Percentiles rank a stretch among this genome's conserved stretches.
Conservation (phyloP, 208 protist species). For the Leishmania major region DNA sequence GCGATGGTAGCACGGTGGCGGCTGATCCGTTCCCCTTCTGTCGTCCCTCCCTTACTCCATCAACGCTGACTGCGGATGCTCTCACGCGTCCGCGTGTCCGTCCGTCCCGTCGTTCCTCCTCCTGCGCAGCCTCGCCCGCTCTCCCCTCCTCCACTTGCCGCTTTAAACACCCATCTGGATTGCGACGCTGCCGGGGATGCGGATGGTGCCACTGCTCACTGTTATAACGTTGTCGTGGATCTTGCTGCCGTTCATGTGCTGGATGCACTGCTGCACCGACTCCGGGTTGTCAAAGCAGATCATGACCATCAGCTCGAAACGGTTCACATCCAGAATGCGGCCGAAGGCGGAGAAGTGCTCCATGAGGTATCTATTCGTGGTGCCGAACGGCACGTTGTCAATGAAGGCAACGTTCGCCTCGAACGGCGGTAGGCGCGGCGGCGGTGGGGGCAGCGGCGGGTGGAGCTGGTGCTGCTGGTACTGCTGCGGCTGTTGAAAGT, state of each 20-base stretch:
- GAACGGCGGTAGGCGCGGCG: slow-evolving; percentile 39
- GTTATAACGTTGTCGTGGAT: slow-evolving; percentile 73
- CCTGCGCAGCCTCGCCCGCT: background rate
- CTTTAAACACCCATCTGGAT: slow-evolving; percentile 57
- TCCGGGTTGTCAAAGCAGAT: slow-evolving; percentile 82
- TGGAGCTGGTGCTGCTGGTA: background rate
- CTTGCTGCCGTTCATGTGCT: slow-evolving; percentile 76
- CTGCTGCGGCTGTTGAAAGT: slow-evolving; percentile 6
- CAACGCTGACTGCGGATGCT: background rate
- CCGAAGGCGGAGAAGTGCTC: slow-evolving; percentile 74
- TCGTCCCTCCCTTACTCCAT: background rate
- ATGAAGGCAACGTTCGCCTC: slow-evolving; percentile 71
- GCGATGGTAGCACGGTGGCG: background rate
- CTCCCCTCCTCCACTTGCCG: background rate
- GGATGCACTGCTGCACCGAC: slow-evolving; percentile 79
- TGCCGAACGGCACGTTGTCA: slow-evolving; percentile 88
- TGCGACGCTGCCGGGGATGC: slow-evolving; percentile 72
- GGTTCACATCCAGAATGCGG: slow-evolving; percentile 83
- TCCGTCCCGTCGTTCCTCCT: background rate
- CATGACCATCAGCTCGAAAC: slow-evolving; percentile 73
- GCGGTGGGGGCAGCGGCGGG: background rate
- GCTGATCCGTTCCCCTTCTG: background rate
- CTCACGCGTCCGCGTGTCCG: background rate
- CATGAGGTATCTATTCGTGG: slow-evolving; percentile 75
- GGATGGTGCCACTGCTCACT: slow-evolving; percentile 82